Conservation (phyloP, 495 filamentous ascomycete species). For the Penicillium subrubescens region DNA sequence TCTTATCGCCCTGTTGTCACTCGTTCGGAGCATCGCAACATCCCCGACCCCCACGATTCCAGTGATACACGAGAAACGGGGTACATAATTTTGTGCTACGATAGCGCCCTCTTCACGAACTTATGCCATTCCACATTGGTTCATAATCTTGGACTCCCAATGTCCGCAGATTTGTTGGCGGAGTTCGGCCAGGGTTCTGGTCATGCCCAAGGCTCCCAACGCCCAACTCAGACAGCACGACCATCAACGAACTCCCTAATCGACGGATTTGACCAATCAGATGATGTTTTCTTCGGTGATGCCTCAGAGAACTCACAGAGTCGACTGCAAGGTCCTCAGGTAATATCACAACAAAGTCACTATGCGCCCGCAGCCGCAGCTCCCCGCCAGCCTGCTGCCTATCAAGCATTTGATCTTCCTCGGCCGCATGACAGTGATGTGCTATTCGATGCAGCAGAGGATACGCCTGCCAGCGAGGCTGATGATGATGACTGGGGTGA, state of each 20-base stretch:
- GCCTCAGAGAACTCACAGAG: constrained; percentile 8
- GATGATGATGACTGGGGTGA: constrained; percentile 53
- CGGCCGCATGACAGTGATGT: constrained; percentile 36
- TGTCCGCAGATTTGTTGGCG: constrained; percentile 77
- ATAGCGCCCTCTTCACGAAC: not conserved
- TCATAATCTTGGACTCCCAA: constrained; percentile 33
- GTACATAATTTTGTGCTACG: not conserved
- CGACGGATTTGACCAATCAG: constrained; percentile 26
- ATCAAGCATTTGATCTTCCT: constrained; percentile 23
- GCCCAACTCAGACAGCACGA: constrained; percentile 12
- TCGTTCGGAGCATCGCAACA: constrained; percentile 15
- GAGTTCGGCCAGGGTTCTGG: constrained; percentile 57
- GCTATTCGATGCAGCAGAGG: constrained; percentile 49
- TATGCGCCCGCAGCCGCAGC: constrained; percentile 2
- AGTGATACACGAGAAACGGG: not conserved
- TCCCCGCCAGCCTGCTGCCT: constrained; percentile 12
- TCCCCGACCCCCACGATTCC: constrained; percentile 3
- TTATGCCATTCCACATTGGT: not conserved
- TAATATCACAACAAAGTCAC: constrained; percentile 9
- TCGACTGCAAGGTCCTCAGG: not conserved
- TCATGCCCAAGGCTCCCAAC: constrained; percentile 18
- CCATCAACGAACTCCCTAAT: constrained; percentile 29
- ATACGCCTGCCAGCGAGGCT: constrained; percentile 39
- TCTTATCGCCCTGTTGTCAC: constrained; percentile 23
- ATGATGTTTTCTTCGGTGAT: constrained; percentile 26